Evolutionary conservation across 2,329 filamentous ascomycete species (phyloP), one percentile per base, ranked within the genome.

Genomic region (Cercospora nicotianae): DNA sequence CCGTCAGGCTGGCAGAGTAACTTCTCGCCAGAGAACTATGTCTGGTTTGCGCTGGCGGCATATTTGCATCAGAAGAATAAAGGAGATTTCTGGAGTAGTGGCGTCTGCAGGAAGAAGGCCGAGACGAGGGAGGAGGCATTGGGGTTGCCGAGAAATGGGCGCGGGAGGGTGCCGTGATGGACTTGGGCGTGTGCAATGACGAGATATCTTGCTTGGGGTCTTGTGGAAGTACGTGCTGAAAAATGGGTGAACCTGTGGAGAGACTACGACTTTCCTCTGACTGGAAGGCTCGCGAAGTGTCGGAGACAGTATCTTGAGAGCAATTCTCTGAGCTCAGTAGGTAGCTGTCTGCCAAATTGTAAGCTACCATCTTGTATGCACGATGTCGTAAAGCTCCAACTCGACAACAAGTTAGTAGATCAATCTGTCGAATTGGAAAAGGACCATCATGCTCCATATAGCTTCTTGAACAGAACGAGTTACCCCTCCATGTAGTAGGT

Each of bases 1-100:
- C 45, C 45, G 5, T 3, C 45, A 23, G 45, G 3, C 5, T 51
- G 45, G 45, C 1, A 51, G 10, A 51, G 26, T 3, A 30, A 55
- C 3, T 64, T 60, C 33, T 60, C 48, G n/a, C 61, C 61, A 30
- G 66, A 67, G 39, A 67, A 61, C 28, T 67, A 64, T 57, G 66
- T 36, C 6, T 67, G 66, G 60, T 64, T 67, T 53, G 66, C 53
- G 1, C n/a, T 36, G 23, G 51, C 61, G 18, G 66, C 33, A 3
- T 64, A 59, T 20, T 33, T 67, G 66, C 66, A 67, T 31, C 13
- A 63, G 66, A 60, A 55, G 39, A 64, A 60, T 20, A 57, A 42
- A 3, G 26, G 30, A 10, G 26, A 67, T 8, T 64, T 64, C 26
- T 67, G 66, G 61, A 51, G 33, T 10, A 60, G 39, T 31, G 66